Evolutionary conservation across 2,329 filamentous ascomycete species (phyloP), one percentile per base, ranked within the genome.

Genomic region (Macrophomina tecta): DNA sequence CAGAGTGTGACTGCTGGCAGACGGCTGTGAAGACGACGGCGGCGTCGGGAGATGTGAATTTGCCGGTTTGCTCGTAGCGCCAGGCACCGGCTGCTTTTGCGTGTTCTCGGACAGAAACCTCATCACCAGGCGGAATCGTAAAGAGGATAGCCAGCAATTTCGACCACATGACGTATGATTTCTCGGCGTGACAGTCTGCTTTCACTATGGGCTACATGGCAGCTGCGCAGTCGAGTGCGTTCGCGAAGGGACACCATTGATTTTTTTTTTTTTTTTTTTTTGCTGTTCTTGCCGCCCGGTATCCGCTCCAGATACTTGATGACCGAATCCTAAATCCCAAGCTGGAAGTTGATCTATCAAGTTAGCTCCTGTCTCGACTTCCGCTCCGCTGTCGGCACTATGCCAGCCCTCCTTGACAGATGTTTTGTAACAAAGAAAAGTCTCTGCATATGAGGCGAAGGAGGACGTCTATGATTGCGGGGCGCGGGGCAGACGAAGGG

Each of bases 371-470:
- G 70, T 38, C 76, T 76, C 48, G 68, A 52, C 40, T 73, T 68
- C 48, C 70, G 71, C 14, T 73, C 71, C 16, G 61, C 61, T 1
- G 42, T 66, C 11, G 72, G 70, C 3, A 73, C 68, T 14, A 23
- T 8, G 6, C 65, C 69, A 16, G 71, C 68, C 4, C 72, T 69
- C 70, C 71, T 74, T 4, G 69, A 70, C 40, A 77, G 55, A 23
- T 73, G 69, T 56, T 76, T 72, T 1, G 74, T 73, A 9, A 74
- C 70, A 5, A 76, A 67, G 18, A 76, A 77, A 1, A 74, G 52
- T 49, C 75, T 77, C n/a, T 70, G 74, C 30, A 68, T 66, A 49
- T 76, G 73, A 1, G 70, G 49, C 2, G 71, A 73, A 16, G 67
- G 49, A 34, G 68, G 68, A 8, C 70, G 67, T 49, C 65, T 51